A percentile compares a stretch with the other conserved stretches of the same genome.
Evolutionary conservation across 2,329 filamentous ascomycete species (phyloP).

Genomic region (Didymella exigua): DNA sequence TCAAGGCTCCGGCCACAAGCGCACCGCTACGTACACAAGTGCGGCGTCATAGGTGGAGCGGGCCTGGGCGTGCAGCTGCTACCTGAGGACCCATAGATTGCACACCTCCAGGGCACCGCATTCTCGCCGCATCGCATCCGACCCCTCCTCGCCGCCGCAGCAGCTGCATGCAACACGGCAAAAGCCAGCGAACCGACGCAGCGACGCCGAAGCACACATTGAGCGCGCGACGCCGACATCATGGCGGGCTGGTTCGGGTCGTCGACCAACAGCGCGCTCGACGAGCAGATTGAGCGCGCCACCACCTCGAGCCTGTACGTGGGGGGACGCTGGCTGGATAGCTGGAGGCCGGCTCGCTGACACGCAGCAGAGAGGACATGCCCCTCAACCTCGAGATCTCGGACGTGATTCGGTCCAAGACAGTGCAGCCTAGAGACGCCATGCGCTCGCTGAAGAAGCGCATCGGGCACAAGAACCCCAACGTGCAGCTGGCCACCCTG

Average conservation of each 20-base stretch:
- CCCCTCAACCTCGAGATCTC: slow-evolving; percentile 97
- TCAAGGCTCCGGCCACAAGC: slow-evolving; percentile 2
- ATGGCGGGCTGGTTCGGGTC: slow-evolving; percentile 95
- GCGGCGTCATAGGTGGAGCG: background rate
- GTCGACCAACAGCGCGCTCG: slow-evolving; percentile 85
- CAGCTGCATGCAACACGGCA: background rate
- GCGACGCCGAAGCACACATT: background rate
- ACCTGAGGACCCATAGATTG: background rate
- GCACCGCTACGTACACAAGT: too few relatives aligned
- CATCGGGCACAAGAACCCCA: slow-evolving; percentile 97
- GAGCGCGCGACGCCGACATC: slow-evolving; percentile 29
- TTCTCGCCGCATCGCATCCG: background rate
- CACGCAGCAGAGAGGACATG: slow-evolving; percentile 78
- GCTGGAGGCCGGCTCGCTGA: slow-evolving; percentile 15
- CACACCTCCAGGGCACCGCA: background rate
- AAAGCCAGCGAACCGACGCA: background rate
- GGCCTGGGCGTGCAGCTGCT: slow-evolving; percentile 5
- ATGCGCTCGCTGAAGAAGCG: slow-evolving; percentile 95
- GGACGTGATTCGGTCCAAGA: slow-evolving; percentile 96
- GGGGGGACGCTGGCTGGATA: background rate
- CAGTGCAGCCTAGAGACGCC: slow-evolving; percentile 94
- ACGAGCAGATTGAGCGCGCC: slow-evolving; percentile 95
- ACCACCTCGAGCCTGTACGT: slow-evolving; percentile 88
- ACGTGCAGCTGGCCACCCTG: slow-evolving; percentile 91
- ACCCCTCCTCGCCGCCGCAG: background rate